These are phyloP conservation scores for Populus davidiana DNA, from an alignment of 345 rosid species.

Conservation along the genomic window DNA sequence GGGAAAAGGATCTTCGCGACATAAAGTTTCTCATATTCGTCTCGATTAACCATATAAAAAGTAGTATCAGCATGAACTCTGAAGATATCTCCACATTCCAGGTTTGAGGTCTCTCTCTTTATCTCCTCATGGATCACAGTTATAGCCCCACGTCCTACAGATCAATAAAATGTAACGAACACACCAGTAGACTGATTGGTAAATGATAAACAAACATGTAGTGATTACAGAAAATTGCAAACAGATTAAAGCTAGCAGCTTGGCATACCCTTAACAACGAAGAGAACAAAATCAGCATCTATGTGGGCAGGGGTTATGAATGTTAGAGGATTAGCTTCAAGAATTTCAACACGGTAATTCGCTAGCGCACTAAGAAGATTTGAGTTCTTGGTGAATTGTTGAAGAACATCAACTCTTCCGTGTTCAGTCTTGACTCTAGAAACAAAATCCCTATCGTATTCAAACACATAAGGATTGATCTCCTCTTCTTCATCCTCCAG, in stretches of 20 bases:
- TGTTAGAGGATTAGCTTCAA: conserved; percentile 21
- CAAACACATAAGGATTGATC: conserved; percentile 23
- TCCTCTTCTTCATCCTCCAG: not conserved
- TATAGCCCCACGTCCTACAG: conserved; percentile 43
- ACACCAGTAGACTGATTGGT: too few relatives aligned
- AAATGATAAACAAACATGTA: too few relatives aligned
- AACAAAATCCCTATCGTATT: conserved; percentile 1
- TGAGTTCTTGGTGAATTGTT: conserved; percentile 18
- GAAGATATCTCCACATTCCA: conserved; percentile 14
- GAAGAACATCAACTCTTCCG: conserved; percentile 14
- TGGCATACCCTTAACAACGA: conserved; percentile 12
- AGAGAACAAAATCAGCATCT: conserved; percentile 22
- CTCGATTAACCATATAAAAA: conserved; percentile 13
- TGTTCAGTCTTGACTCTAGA: not conserved
- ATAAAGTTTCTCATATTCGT: conserved; percentile 19
- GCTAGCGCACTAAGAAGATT: conserved; percentile 16
- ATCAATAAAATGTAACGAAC: not conserved
- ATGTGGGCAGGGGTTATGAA: conserved; percentile 13
- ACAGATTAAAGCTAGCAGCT: not conserved
- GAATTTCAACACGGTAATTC: conserved; percentile 6
- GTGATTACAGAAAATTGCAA: too few relatives aligned
- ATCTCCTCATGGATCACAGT: conserved; percentile 20
- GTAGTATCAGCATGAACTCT: conserved; percentile 18
- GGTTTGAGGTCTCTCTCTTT: conserved; percentile 14
- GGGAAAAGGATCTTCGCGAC: conserved; percentile 34